Percentiles rank a stretch among this genome's conserved stretches.
Conservation (phyloP, 805 yeast species). For the Candida railenensis region DNA sequence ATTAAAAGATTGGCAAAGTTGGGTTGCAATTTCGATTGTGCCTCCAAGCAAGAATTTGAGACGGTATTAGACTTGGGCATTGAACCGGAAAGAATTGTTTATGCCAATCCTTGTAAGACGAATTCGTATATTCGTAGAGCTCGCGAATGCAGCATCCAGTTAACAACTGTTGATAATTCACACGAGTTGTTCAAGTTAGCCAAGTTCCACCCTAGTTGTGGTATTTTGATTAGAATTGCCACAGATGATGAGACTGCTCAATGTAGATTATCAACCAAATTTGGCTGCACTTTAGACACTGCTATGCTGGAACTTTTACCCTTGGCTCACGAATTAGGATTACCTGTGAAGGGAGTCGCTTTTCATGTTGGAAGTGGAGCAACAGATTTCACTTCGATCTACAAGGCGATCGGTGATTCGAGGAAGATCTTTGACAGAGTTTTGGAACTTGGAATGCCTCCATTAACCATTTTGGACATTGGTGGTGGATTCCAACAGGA, state of each 20-base stretch:
- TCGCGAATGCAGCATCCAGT: conserved; percentile 47
- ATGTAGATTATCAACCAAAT: conserved; percentile 84
- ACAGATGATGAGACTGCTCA: conserved; percentile 89
- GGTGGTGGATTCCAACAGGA: conserved; percentile 89
- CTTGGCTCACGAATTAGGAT: conserved; percentile 57
- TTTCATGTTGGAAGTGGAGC: conserved; percentile 98
- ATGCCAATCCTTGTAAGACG: conserved; percentile 95
- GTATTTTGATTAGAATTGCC: conserved; percentile 72
- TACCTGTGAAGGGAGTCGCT: conserved; percentile 80
- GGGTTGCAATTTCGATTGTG: conserved; percentile 90
- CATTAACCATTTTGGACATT: conserved; percentile 58
- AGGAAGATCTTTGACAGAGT: conserved; percentile 63
- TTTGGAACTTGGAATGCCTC: conserved; percentile 32
- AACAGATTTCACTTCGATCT: conserved; percentile 62
- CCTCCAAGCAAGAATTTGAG: conserved; percentile 82
- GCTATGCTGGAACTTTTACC: conserved; percentile 55
- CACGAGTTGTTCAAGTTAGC: conserved; percentile 80
- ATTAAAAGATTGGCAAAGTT: conserved; percentile 53
- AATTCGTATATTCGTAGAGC: conserved; percentile 78
- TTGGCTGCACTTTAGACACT: conserved; percentile 69
- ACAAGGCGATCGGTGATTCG: conserved; percentile 72
- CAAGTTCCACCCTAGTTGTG: conserved; percentile 65
- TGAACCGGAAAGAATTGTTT: conserved; percentile 66
- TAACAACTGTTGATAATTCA: conserved; percentile 87
- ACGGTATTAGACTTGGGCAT: conserved; percentile 62